Conservation (phyloP, 2,329 filamentous ascomycete species). For the Venturia nashicola region DNA sequence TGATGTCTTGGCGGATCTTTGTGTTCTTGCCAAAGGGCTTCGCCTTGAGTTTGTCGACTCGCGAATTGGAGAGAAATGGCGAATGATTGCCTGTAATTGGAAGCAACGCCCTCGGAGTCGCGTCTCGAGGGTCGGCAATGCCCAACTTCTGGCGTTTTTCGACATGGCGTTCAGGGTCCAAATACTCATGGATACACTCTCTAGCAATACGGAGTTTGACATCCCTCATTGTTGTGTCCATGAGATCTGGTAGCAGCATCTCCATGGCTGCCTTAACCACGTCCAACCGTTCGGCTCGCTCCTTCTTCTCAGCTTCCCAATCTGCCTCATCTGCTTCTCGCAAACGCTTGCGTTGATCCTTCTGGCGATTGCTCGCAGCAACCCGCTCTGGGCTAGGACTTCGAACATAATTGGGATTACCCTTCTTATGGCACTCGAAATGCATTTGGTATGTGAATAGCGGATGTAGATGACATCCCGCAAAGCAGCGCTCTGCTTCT, state of each 20-base stretch:
- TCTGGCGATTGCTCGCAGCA: slow-evolving; percentile 38
- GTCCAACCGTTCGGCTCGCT: slow-evolving; percentile 77
- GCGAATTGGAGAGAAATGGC: slow-evolving; percentile 33
- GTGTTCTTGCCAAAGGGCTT: slow-evolving; percentile 27
- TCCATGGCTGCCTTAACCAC: slow-evolving; percentile 77
- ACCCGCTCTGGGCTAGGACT: slow-evolving; percentile 40
- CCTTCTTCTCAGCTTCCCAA: slow-evolving; percentile 78
- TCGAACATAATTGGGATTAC: slow-evolving; percentile 50
- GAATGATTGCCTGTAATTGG: slow-evolving; percentile 41
- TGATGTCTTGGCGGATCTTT: slow-evolving; percentile 18
- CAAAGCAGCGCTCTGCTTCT: slow-evolving; percentile 71
- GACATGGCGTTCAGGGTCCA: slow-evolving; percentile 70
- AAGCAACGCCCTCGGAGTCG: slow-evolving; percentile 18
- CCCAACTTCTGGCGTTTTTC: slow-evolving; percentile 72
- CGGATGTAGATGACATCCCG: slow-evolving; percentile 63
- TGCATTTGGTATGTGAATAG: slow-evolving; percentile 90
- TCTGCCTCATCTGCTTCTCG: slow-evolving; percentile 69
- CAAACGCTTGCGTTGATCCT: slow-evolving; percentile 53
- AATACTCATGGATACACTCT: slow-evolving; percentile 64
- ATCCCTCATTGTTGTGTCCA: slow-evolving; percentile 76
- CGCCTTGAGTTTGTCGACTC: slow-evolving; percentile 31
- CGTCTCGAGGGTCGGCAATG: slow-evolving; percentile 50
- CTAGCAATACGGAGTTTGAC: slow-evolving; percentile 79
- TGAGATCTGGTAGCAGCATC: slow-evolving; percentile 66
- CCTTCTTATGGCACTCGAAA: slow-evolving; percentile 70